phyloP scores from a whole-genome alignment of 1,139 yeast species.

The Suhomyces atakaporum region DNA sequence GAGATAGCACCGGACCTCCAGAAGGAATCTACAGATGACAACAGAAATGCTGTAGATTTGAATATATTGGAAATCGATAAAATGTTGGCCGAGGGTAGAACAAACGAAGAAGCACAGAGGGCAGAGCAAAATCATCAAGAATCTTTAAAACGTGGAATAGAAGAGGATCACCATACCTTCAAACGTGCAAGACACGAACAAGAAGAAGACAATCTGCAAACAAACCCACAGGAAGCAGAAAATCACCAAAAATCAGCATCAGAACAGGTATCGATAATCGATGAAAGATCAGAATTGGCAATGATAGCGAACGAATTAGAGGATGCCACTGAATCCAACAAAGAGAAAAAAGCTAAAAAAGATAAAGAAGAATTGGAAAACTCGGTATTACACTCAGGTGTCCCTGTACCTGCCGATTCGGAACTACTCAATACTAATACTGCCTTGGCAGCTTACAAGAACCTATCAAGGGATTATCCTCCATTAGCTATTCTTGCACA shows the following conservation, averaged over 20 bases:
- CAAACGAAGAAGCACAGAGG: neutral
- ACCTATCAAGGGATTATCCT: constrained; percentile 42
- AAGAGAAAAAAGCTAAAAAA: constrained; percentile 15
- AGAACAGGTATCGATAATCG: constrained; percentile 3
- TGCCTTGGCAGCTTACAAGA: constrained; percentile 48
- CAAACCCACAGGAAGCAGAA: neutral
- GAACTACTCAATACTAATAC: constrained; percentile 42
- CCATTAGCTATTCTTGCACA: constrained; percentile 44
- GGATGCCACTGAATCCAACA: constrained; percentile 24
- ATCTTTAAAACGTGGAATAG: constrained; percentile 3
- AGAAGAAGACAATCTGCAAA: neutral
- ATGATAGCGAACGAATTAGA: constrained; percentile 26
- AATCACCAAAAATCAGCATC: neutral
- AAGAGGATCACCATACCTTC: constrained; percentile 2
- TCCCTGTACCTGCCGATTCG: constrained; percentile 42
- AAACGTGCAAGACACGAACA: constrained; percentile 10
- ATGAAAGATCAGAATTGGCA: constrained; percentile 22
- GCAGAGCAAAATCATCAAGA: constrained; percentile 5
- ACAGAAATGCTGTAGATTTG: constrained; percentile 8
- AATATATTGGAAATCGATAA: constrained; percentile 14
- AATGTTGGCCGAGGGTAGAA: constrained; percentile 12
- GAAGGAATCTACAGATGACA: neutral
- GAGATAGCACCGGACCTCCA: neutral
- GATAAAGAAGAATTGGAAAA: constrained; percentile 2
- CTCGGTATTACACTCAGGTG: constrained; percentile 25